Conservation (phyloP, 192 early-diverging fungal genomes). For the Coemansia asiatica region DNA sequence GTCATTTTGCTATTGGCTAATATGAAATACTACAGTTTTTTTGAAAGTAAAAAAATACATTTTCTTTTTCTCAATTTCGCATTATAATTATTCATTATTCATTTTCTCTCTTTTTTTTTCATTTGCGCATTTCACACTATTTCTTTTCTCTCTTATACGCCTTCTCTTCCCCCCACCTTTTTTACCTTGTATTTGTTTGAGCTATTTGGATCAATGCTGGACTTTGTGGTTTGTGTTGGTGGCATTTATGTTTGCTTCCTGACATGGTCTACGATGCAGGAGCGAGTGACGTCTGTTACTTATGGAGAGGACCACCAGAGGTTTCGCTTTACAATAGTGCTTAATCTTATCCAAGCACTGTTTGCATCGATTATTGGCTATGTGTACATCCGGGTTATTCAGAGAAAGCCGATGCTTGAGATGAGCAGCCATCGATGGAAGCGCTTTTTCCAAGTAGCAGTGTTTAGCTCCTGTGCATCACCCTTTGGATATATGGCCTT, state of each 20-base stretch:
- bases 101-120: neutral
- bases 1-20: neutral
- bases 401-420: constrained; percentile 44
- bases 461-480: constrained; percentile 73
- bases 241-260: constrained; percentile 96
- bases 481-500: constrained; percentile 94
- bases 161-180: neutral
- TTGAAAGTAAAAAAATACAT: too few relatives aligned
- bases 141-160: neutral
- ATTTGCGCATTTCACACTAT: neutral
- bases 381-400: constrained; percentile 67
- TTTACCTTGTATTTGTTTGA: neutral
- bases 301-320: constrained; percentile 68
- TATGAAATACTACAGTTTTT: too few relatives aligned
- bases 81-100: neutral
- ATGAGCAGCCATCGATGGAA: constrained; percentile 52
- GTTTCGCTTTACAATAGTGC: constrained; percentile 90
- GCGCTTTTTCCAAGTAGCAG: constrained; percentile 75
- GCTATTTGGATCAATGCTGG: constrained; percentile 44
- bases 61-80: neutral
- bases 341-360: constrained; percentile 85
- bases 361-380: constrained; percentile 73
- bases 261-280: constrained; percentile 94
- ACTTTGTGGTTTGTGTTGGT: constrained; percentile 65
- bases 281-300: constrained; percentile 80